A percentile compares a stretch with the other conserved stretches of the same genome.
phyloP scores from a whole-genome alignment of 1,284 basidiomycete species.

The Sporisorium sorghi region DNA sequence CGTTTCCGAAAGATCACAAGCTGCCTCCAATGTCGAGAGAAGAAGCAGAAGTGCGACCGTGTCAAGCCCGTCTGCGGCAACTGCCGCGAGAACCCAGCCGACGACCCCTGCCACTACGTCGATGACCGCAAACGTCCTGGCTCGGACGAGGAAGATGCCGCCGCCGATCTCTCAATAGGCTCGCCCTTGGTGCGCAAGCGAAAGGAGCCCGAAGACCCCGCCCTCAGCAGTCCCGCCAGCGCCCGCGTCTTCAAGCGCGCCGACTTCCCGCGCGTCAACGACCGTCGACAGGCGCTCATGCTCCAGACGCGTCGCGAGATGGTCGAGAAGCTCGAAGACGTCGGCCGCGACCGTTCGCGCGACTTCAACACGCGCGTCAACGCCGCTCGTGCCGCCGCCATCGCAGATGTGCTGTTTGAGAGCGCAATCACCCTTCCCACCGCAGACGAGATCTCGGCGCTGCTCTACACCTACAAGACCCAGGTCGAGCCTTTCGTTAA shows the following conservation, averaged over 20 bases:
- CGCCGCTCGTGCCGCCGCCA: conserved; percentile 59
- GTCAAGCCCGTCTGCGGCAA: conserved; percentile 59
- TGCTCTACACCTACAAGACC: conserved; percentile 57
- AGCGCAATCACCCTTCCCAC: conserved; percentile 52
- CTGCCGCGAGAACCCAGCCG: conserved; percentile 52
- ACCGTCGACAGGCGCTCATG: conserved; percentile 41
- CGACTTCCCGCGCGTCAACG: conserved; percentile 43
- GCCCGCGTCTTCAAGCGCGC: conserved; percentile 39
- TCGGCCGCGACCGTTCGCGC: conserved; percentile 41
- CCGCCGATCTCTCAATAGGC: conserved; percentile 42
- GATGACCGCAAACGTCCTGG: conserved; percentile 51
- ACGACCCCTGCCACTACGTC: conserved; percentile 54
- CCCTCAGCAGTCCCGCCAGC: conserved; percentile 7
- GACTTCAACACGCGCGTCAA: conserved; percentile 59
- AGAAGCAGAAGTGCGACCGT: conserved; percentile 65
- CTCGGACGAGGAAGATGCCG: conserved; percentile 43
- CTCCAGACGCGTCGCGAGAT: conserved; percentile 40
- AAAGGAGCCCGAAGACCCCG: conserved; percentile 38
- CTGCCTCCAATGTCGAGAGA: conserved; percentile 59
- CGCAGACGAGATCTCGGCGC: conserved; percentile 39
- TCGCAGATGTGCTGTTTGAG: conserved; percentile 55
- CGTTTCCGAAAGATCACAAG: conserved; percentile 62
- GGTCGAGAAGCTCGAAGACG: conserved; percentile 48
- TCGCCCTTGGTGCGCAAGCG: conserved; percentile 50
- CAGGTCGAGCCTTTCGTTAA: conserved; percentile 58